These are phyloP conservation scores for Sarocladiaceae sp. DNA, from an alignment of 2,329 filamentous ascomycete genomes.

Conservation along the genomic window DNA sequence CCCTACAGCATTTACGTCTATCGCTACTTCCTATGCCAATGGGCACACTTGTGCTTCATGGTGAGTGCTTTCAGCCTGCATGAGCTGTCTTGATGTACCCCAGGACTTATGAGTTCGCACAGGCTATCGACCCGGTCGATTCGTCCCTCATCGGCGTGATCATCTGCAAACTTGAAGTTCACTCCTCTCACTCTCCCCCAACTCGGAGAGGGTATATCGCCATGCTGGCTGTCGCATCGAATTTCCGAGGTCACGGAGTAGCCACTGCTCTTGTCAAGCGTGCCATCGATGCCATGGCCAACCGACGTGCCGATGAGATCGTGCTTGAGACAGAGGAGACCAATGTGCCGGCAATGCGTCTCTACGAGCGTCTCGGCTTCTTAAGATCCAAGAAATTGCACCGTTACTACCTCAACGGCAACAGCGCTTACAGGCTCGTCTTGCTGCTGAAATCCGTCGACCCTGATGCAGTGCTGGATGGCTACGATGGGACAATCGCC, in stretches of 20 bases:
- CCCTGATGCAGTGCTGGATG: constrained; percentile 32
- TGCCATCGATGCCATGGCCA: constrained; percentile 88
- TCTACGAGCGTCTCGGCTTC: constrained; percentile 93
- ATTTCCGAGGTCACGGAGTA: constrained; percentile 79
- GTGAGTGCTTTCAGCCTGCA: constrained; percentile 38
- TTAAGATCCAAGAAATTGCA: constrained; percentile 88
- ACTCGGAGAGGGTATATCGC: constrained; percentile 90
- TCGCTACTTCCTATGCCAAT: constrained; percentile 96
- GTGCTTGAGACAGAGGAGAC: constrained; percentile 95
- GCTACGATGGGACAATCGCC: constrained; percentile 22
- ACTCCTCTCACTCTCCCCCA: constrained; percentile 72
- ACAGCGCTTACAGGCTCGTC: constrained; percentile 85
- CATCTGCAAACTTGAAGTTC: constrained; percentile 88
- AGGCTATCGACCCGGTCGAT: constrained; percentile 59
- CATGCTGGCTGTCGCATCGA: constrained; percentile 88
- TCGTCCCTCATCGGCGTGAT: constrained; percentile 79
- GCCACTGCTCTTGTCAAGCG: constrained; percentile 83
- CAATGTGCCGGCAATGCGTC: constrained; percentile 81
- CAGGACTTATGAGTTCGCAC: not conserved
- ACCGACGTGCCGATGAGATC: constrained; percentile 82
- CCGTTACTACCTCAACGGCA: constrained; percentile 94
- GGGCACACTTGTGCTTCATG: constrained; percentile 96
- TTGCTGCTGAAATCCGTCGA: constrained; percentile 64
- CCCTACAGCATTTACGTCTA: constrained; percentile 99
- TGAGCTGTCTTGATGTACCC: constrained; percentile 6